Evolutionary conservation across 352 stramenopile genomes (phyloP).

Genomic region (Pythium scleroteichum): DNA sequence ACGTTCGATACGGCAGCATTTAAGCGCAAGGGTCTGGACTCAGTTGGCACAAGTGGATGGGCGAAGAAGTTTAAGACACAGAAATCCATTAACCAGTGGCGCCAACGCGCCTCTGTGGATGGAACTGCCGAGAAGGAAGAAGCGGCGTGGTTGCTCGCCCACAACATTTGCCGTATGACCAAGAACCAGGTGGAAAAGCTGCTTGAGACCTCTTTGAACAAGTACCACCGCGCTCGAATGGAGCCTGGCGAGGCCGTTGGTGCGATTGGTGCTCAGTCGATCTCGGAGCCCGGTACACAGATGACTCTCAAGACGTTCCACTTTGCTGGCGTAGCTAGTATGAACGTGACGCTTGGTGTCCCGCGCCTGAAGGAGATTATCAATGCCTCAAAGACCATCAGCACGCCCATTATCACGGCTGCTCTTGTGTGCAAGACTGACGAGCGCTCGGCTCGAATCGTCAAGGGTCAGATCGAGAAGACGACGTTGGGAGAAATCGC

Average conservation of each 20-base stretch:
- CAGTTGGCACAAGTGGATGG: slow-evolving; percentile 60
- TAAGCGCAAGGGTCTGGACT: slow-evolving; percentile 68
- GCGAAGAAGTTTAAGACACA: slow-evolving; percentile 62
- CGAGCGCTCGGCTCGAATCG: slow-evolving; percentile 96
- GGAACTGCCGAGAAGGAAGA: slow-evolving; percentile 69
- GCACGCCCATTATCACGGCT: slow-evolving; percentile 99
- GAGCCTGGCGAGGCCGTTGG: slow-evolving; percentile 97
- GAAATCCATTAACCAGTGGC: slow-evolving; percentile 54
- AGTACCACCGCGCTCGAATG: slow-evolving; percentile 87
- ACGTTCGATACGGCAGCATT: slow-evolving; percentile 51
- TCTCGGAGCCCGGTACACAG: slow-evolving; percentile 95
- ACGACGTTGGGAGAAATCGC: slow-evolving; percentile 97
- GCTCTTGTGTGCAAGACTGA: slow-evolving; percentile 96
- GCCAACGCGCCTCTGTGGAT: slow-evolving; percentile 44
- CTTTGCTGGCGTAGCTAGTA: slow-evolving; percentile 99
- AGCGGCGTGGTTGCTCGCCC: slow-evolving; percentile 74
- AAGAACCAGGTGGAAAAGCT: slow-evolving; percentile 73
- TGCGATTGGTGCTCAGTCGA: slow-evolving; percentile 96
- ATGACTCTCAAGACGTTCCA: slow-evolving; percentile 99
- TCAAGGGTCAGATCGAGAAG: slow-evolving; percentile 99
- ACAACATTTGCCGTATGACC: slow-evolving; percentile 94
- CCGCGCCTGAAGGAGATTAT: slow-evolving; percentile 98
- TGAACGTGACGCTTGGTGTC: slow-evolving; percentile 99
- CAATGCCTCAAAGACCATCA: slow-evolving; percentile 97
- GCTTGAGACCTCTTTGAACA: slow-evolving; percentile 75